Evolutionary conservation across 805 yeast species (phyloP).

Genomic region (Ascoidea asiatica): DNA sequence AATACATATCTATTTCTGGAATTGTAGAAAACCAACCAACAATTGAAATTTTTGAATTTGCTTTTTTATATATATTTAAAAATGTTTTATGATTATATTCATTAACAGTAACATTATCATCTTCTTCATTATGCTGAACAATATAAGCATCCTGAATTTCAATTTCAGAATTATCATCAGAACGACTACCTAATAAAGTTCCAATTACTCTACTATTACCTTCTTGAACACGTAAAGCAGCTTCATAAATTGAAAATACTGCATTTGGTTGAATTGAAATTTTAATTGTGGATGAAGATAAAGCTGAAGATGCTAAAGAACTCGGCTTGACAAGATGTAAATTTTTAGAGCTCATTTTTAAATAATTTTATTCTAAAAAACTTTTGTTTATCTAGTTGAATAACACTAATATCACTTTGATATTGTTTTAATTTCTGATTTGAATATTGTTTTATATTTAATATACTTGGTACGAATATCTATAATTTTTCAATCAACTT

Average conservation of each 20-base stretch:
- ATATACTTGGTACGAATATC: too few species aligned
- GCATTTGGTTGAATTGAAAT: conserved; percentile 58
- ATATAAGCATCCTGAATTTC: conserved; percentile 66
- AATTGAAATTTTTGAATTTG: conserved; percentile 66
- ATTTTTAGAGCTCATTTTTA: neutral
- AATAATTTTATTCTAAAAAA: too few species aligned
- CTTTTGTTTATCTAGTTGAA: too few species aligned
- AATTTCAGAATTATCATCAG: conserved; percentile 69
- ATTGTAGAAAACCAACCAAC: conserved; percentile 76
- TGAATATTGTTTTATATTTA: too few species aligned
- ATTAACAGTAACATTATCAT: conserved; percentile 65
- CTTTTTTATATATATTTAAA: conserved; percentile 58
- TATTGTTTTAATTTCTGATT: too few species aligned
- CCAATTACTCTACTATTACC: conserved; percentile 61
- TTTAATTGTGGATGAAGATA: conserved; percentile 27
- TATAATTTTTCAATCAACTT: too few species aligned
- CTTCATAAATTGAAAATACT: conserved; percentile 62
- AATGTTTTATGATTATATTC: conserved; percentile 62
- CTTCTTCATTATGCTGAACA: conserved; percentile 68
- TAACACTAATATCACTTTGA: too few species aligned
- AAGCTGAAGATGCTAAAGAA: conserved; percentile 11
- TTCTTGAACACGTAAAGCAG: conserved; percentile 39
- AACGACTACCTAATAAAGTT: conserved; percentile 66
- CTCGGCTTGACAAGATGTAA: neutral
- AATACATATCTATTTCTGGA: conserved; percentile 49